Evolutionary conservation across 2,329 filamentous ascomycete species (phyloP), one percentile per base, ranked within the genome.

Genomic region (Fonsecaea monophora): DNA sequence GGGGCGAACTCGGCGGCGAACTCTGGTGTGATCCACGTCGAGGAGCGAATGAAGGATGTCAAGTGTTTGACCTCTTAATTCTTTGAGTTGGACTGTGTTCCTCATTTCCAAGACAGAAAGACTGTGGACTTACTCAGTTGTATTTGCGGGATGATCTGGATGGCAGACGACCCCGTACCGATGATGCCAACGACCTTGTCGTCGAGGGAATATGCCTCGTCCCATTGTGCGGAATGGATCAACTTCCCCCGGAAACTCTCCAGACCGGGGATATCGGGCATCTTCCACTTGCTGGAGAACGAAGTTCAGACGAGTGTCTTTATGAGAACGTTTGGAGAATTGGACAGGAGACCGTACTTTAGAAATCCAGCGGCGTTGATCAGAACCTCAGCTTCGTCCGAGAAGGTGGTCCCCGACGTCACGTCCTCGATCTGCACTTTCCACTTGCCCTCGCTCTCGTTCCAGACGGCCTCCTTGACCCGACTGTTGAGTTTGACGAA

Each of bases 281-380:
- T 69, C 21, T 64, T 68, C 70, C 71, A 18, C 15, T 58, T 53
- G 42, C 65, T 61, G 69, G 62, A 18, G 25, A 25, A 10, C 21
- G 10, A 4, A 21, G 15, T 13, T 42, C 13, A 42, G 40, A 13
- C 37, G 25, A 25, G 25, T 25, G 25, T 25, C 25, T 25, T 25
- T 40, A 1, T 13, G 48, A 53, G 4, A 21, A 32, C 21, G 21
- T 21, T 21, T 21, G 21, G 48, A 53, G 9, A 53, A 21, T 18
- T 25, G 18, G 12, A 12, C 9, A 42, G n/a, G 40, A 42, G 10
- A 42, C 13, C 35, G 53, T 81, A 75, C 70, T 88, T 87, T 32
- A 88, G 75, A 71, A 87, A 84, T 0, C 86, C 86, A 34, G 87
- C 84, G 1, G 83, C 86, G 13, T 83, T 85, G 32, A 87, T 78